phyloP scores from a whole-genome alignment of 352 stramenopile genomes.

The Pythium apleroticum region DNA sequence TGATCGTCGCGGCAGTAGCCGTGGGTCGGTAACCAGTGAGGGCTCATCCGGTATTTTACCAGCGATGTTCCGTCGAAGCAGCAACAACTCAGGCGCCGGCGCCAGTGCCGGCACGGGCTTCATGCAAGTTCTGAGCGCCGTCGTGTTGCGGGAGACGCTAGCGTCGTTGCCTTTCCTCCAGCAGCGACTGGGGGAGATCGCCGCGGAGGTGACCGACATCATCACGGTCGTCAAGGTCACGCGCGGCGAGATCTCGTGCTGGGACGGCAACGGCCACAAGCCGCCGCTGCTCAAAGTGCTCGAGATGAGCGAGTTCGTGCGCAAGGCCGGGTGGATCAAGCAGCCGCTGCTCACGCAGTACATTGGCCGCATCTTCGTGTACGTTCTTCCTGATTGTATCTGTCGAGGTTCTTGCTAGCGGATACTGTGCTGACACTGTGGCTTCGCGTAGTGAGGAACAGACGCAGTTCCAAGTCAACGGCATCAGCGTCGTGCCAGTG shows the following conservation, averaged over 20 bases:
- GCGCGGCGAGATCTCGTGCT: conserved; percentile 72
- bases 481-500: conserved; percentile 41
- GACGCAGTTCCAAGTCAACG: conserved; percentile 45
- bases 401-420: not conserved
- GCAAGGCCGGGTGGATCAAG: conserved; percentile 67
- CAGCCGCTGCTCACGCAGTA: conserved; percentile 72
- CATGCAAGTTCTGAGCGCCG: conserved; percentile 24
- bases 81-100: conserved; percentile 32
- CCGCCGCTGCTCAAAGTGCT: conserved; percentile 51
- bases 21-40: not conserved
- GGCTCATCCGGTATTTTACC: not conserved
- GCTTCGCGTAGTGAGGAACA: conserved; percentile 39
- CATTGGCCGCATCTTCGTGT: conserved; percentile 68
- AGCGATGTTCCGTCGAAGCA: conserved; percentile 22
- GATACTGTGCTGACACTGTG: not conserved
- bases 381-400: conserved; percentile 4
- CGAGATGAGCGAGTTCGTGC: conserved; percentile 76
- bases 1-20: not conserved
- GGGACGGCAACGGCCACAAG: conserved; percentile 54
- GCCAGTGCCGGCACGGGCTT: conserved; percentile 6
- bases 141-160: conserved; percentile 30
- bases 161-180: conserved; percentile 40
- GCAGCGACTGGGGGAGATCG: conserved; percentile 45
- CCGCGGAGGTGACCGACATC: conserved; percentile 56
- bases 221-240: conserved; percentile 78